Conservation (phyloP, 495 filamentous ascomycete genomes). For the Lasiosphaeris hirsuta region DNA sequence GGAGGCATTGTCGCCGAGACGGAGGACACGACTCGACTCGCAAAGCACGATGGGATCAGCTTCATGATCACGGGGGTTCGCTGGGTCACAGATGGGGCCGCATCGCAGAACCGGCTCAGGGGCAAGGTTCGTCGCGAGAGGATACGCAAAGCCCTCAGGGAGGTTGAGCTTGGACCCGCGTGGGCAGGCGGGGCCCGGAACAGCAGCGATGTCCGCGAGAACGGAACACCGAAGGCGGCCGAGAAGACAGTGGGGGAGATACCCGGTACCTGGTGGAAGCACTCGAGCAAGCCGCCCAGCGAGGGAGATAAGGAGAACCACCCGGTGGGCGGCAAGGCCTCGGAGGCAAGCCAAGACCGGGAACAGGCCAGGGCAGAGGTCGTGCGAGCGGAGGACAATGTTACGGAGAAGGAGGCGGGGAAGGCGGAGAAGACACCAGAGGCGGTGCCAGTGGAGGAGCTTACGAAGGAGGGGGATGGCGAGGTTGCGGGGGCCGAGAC, state of each 20-base stretch:
- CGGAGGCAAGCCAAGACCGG: no score
- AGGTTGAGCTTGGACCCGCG: slow-evolving; percentile 34
- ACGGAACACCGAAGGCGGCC: slow-evolving; percentile 3
- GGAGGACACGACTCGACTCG: slow-evolving; percentile 26
- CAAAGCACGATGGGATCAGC: slow-evolving; percentile 78
- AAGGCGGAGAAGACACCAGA: no score
- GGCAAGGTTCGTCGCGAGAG: slow-evolving; percentile 47
- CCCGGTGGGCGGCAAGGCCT: not conserved
- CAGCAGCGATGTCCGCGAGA: slow-evolving; percentile 3
- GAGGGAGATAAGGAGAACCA: slow-evolving; percentile 47
- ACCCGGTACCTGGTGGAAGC: slow-evolving; percentile 22
- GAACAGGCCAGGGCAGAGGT: no score
- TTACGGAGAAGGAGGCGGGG: no score
- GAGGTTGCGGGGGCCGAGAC: no score
- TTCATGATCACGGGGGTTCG: slow-evolving; percentile 75
- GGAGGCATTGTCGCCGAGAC: slow-evolving; percentile 38
- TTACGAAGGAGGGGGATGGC: no score
- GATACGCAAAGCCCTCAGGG: slow-evolving; percentile 44
- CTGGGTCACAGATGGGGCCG: slow-evolving; percentile 72
- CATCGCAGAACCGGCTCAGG: slow-evolving; percentile 53
- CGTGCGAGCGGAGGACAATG: no score
- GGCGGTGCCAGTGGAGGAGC: no score
- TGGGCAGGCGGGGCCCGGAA: slow-evolving; percentile 21
- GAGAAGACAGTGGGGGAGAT: slow-evolving; percentile 11
- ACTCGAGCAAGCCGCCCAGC: slow-evolving; percentile 20